These are phyloP conservation scores for Macrocybe gigantea DNA, from an alignment of 768 basidiomycete species.

Conservation along the genomic window DNA sequence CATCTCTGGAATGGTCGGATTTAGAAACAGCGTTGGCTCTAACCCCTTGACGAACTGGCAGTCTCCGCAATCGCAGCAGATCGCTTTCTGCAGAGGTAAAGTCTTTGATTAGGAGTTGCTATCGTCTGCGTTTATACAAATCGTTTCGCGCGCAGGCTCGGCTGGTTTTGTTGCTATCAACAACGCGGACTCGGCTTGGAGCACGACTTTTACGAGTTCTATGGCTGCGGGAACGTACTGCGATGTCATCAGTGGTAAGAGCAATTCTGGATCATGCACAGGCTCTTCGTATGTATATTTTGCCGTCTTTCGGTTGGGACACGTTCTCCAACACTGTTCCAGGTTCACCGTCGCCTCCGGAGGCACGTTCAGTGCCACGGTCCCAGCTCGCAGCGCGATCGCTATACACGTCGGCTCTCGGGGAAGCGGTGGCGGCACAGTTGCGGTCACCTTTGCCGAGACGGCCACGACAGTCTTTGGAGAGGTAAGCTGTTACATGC, in stretches of 20 bases:
- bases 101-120: not conserved
- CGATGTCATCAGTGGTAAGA: slow-evolving; percentile 52
- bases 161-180: slow-evolving; percentile 64
- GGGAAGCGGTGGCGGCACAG: slow-evolving; percentile 19
- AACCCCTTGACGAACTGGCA: slow-evolving; percentile 51
- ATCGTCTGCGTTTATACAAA: not conserved
- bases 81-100: slow-evolving; percentile 62
- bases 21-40: slow-evolving; percentile 52
- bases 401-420: slow-evolving; percentile 47
- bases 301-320: not conserved
- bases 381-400: slow-evolving; percentile 46
- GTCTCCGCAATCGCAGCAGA: slow-evolving; percentile 49
- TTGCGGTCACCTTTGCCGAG: slow-evolving; percentile 45
- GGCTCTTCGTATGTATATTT: slow-evolving; percentile 38
- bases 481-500: slow-evolving; percentile 31
- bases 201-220: slow-evolving; percentile 47
- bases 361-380: slow-evolving; percentile 43
- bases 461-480: slow-evolving; percentile 52
- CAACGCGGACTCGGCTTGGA: slow-evolving; percentile 55
- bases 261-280: slow-evolving; percentile 36
- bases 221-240: slow-evolving; percentile 57
- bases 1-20: slow-evolving; percentile 58
- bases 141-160: slow-evolving; percentile 28
- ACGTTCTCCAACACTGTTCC: not conserved
- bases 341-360: slow-evolving; percentile 40